Base-by-base conservation (phyloP, 1,284 basidiomycete genomes). In the Cutaneotrichosporon cavernicola region DNA sequence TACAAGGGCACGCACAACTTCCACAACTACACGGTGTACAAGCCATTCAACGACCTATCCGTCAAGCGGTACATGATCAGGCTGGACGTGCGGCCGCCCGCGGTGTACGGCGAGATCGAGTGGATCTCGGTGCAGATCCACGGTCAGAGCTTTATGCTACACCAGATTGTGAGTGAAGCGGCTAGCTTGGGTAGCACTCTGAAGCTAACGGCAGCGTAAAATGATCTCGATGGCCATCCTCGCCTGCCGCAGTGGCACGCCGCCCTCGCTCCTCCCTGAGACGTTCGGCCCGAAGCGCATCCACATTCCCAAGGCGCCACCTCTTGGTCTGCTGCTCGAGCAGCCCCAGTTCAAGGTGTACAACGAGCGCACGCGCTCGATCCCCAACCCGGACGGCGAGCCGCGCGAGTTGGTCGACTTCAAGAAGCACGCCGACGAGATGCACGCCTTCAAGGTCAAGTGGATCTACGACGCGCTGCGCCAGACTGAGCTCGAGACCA, bases 61-160 rank as follows among this genome's bases (percentile, higher is more conserved):
- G 90, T 89, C 72, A 86, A 89, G 72, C 84, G 97, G 18, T 86
- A 88, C 76, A 94, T 98, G 88, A 90, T 91, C 73, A 86, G 83
- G 55, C 87, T 97, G 4, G 88, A 91, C 76, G 93, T 92, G 32
- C 72, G 83, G 68, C 89, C 92, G 59, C 92, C 92, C 31, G 86
- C 85, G 5, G 88, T 96, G 5, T 89, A 94, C 71, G 90, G 92
- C 21, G 89, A 89, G 36, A 95, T 91, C 1, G 96, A 99, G 76
- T 99, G 96, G 95, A 88, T 99, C 58, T 90, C 89, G 58, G 89
- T 99, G 38, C 85, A 91, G 69, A 89, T 98, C 75, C 93, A 98
- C 74, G 97, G 96, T 0, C 97, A 99, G 80, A 95, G 92, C 71
- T 99, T 99, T 80, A 99, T 99, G 97, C 82, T 99, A 63, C 96